These are phyloP conservation scores for Spergularia marina DNA, from an alignment of 148 eudicot species.

Conservation along the genomic window DNA sequence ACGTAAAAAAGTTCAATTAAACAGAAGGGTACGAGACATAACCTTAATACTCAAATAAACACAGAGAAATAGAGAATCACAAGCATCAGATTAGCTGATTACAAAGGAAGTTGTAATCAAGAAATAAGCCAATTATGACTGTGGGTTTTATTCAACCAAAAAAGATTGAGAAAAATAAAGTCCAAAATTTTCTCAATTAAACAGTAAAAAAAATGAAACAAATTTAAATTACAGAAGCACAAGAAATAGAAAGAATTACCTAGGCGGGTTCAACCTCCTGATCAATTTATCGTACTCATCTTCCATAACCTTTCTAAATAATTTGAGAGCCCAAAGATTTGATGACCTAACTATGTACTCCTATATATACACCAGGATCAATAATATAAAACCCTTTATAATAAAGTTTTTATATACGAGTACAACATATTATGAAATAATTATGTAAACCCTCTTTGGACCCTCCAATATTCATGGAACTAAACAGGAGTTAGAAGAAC, in stretches of 20 bases:
- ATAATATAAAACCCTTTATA: background rate
- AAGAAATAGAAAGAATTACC: conserved; percentile 34
- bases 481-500: background rate
- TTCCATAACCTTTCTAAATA: conserved; percentile 30
- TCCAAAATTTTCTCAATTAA: background rate
- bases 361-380: background rate
- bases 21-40: too few relatives aligned
- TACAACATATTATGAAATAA: background rate
- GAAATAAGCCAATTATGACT: background rate
- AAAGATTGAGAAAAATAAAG: background rate
- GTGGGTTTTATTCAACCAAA: background rate
- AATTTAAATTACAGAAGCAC: background rate
- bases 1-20: too few relatives aligned
- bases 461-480: conserved; percentile 43
- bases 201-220: background rate
- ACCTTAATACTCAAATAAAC: too few relatives aligned
- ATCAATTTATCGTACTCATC: conserved; percentile 82
- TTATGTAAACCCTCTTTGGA: background rate
- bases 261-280: conserved; percentile 86
- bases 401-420: background rate
- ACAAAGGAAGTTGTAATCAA: background rate
- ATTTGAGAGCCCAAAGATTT: background rate
- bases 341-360: background rate
- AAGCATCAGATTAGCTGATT: background rate
- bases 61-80: background rate